A percentile compares a stretch with the other conserved stretches of the same genome.
Conservation (phyloP, 768 basidiomycete species). For the Serendipita indica region DNA sequence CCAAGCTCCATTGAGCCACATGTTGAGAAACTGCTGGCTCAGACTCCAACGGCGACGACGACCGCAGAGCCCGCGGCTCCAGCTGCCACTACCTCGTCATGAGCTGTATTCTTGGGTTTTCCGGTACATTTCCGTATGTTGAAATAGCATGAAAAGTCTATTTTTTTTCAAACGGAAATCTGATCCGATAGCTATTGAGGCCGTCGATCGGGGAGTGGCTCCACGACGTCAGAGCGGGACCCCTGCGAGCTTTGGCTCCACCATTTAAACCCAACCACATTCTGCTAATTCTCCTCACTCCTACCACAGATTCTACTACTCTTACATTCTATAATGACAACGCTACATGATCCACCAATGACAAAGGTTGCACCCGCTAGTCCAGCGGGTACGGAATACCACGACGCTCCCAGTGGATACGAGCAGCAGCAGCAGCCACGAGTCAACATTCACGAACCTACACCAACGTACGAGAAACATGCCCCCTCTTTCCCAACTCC, state of each 20-base stretch:
- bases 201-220: too few species aligned
- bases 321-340: not conserved
- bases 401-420: not conserved
- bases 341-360: not conserved
- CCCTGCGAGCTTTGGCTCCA: too few species aligned
- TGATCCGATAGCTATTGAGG: too few species aligned
- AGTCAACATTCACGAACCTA: not conserved
- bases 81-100: not conserved
- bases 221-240: too few species aligned
- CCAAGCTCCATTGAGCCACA: slow-evolving; percentile 47
- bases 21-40: slow-evolving; percentile 41
- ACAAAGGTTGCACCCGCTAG: not conserved
- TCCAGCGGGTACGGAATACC: not conserved
- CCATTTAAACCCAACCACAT: too few species aligned
- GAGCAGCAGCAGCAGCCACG: not conserved
- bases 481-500: not conserved
- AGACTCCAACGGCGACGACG: not conserved
- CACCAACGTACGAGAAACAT: not conserved
- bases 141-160: not conserved
- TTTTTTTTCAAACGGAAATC: too few species aligned
- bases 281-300: not conserved
- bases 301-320: not conserved
- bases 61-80: not conserved
- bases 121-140: not conserved
- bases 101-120: not conserved